Evolutionary conservation across 805 yeast species (phyloP).

Genomic region (Komagataella kurtzmanii): DNA sequence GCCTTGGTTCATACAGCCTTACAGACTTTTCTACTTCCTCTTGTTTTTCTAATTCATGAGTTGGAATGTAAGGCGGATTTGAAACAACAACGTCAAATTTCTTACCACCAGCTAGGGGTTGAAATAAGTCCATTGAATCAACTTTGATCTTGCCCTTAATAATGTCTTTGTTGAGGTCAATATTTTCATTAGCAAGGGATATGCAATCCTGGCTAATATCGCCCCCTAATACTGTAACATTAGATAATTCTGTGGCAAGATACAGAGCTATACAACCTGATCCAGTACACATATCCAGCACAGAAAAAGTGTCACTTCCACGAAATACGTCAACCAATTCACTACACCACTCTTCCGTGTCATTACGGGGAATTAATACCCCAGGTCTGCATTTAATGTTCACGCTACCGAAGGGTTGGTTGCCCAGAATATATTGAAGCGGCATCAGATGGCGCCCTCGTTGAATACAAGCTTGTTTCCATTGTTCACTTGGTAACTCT

Average conservation of each 20-base stretch:
- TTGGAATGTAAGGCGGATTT: slow-evolving; percentile 86
- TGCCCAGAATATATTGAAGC: slow-evolving; percentile 70
- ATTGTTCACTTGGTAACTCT: slow-evolving; percentile 35
- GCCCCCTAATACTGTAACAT: slow-evolving; percentile 21
- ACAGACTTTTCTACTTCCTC: slow-evolving; percentile 55
- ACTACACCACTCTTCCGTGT: slow-evolving; percentile 83
- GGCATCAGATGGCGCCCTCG: slow-evolving; percentile 46
- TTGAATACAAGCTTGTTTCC: slow-evolving; percentile 36
- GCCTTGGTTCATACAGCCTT: slow-evolving; percentile 52
- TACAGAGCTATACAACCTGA: slow-evolving; percentile 74
- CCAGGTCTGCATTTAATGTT: slow-evolving; percentile 43
- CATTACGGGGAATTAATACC: slow-evolving; percentile 87
- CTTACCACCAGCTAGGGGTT: background rate
- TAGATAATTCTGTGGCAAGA: slow-evolving; percentile 18
- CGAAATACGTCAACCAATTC: slow-evolving; percentile 18
- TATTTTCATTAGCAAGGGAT: slow-evolving; percentile 32
- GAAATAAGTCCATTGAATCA: slow-evolving; percentile 5
- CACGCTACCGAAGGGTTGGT: slow-evolving; percentile 76
- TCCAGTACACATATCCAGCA: slow-evolving; percentile 76
- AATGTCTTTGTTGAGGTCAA: background rate
- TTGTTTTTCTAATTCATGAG: slow-evolving; percentile 21
- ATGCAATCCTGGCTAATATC: slow-evolving; percentile 48
- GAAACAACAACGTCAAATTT: slow-evolving; percentile 46
- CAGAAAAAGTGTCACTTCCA: slow-evolving; percentile 7
- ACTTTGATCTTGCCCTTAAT: slow-evolving; percentile 2